Evolutionary conservation across 1,284 basidiomycete genomes (phyloP), one percentile per base, ranked within the genome.

Genomic region (Irpex rosettiformis): DNA sequence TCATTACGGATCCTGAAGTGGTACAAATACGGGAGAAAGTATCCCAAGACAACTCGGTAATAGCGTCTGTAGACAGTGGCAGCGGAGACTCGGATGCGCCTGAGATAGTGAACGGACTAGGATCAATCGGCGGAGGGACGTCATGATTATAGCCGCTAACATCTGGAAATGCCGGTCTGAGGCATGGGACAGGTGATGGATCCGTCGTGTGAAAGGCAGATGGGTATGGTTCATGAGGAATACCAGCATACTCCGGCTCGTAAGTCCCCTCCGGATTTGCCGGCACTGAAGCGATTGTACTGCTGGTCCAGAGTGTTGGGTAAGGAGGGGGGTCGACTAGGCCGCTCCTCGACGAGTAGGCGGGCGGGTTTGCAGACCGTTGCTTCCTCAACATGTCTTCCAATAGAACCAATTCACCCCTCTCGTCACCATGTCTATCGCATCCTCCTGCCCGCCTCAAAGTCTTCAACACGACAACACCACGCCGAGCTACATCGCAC

Each of bases 371-470:
- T 10, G 33, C 13, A 3, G 33, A 40, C n/a, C 25, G 52, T 30
- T 48, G 48, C 54, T 57, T 28, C 27, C 24, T 42, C 24, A 61
- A 28, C 37, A 61, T 52, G 42, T 62, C 56, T 37, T 58, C 52
- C 25, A 62, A 27, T 5, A 57, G 24, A 4, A 61, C 60, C 18
- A 62, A 33, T 25, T 60, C 53, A 22, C 56, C 55, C 54, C 58
- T 58, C 56, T 58, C 57, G 22, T 55, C 56, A 13, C 60, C 57
- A 21, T 55, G 24, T 33, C 61, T 59, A n/a, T 64, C 66, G 65
- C 67, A 67, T 4, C 65, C 57, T 6, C 64, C 68, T 10, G 66
- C 65, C 55, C 62, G 65, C 6, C 65, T 62, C 7, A 70, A 56
- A 29, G 67, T 67, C 16, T 48, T 58, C 37, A 70, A 60, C 37